Evolutionary conservation across 371 early-diverging fungal species (phyloP), one percentile per base, ranked within the genome.

Genomic region (Saksenaea vasiformis): DNA sequence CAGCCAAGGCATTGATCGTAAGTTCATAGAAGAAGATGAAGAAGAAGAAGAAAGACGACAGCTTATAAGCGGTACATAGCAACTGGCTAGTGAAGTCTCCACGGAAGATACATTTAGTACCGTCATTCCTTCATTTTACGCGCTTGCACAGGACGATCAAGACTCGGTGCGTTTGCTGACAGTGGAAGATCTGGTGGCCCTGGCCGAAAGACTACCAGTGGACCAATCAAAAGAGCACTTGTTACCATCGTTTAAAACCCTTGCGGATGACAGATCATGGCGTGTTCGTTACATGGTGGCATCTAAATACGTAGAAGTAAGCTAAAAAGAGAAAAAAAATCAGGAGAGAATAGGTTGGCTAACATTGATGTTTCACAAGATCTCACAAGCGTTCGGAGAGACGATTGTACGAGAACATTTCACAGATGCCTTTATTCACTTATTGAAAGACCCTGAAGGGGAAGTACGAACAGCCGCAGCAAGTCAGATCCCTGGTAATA

Each of bases 241-340:
- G 61, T 74, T 94, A 51, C 85, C 86, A 61, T 79, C 86, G 39
- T 85, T 98, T 56, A 85, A 89, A 56, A 78, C 78, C 37, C 80
- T 97, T 78, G 91, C 91, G 55, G 78, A 85, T 22, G 99, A 99
- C 80, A 96, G 94, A 73, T 94, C 95, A 54, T 99, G 99, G 99
- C 88, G 99, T 68, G 98, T 99, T 37, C 86, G 98, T 54, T 99
- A 97, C 73, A 96, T 97, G 95, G 90, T 96, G 77, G 98, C 98
- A 3, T 95, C 97, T 59, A 95, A 97, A 82, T 95, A 95, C 82
- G 94, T 92, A 44, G 85, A 90, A 85, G 93, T 94, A 83, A 69
- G 47, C 38, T 44, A 9, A 31, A 35, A 24, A 24, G n/a, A 35
- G 7, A 31, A 35, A 24, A 24, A 26, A 35, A 3, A 47, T 24